Evolutionary conservation across 768 basidiomycete species (phyloP), one percentile per base, ranked within the genome.

Genomic region (Myochromella boudieri): DNA sequence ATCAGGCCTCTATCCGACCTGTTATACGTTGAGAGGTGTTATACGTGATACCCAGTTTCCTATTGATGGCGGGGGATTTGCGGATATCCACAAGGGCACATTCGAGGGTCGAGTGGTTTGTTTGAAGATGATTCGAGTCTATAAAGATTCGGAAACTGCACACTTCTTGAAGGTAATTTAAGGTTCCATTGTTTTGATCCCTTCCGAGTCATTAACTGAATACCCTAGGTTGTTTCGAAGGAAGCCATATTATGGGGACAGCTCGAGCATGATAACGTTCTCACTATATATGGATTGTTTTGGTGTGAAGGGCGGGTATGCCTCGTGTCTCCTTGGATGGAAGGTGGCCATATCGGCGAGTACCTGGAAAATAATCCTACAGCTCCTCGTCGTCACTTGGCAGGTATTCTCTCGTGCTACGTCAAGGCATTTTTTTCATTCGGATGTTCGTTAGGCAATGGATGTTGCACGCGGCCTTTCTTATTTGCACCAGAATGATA

Each of bases 311-410:
- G 39, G 12, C 49, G 61, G 40, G 24, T 63, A 17, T 56, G 59
- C 25, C 56, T 75, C 12, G 62, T 74, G 29, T 72, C 72, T 3
- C 72, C 36, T 25, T 55, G 50, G 54, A 48, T 48, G 4, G 37
- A 43, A 17, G 52, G 52, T 28, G 54, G 51, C 61, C 60, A 65
- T 18, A 43, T 73, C 5, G 51, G 33, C 21, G 34, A 55, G 2
- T 72, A 65, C 53, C 60, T 74, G 24, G 36, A 53, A 34, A 3
- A 2, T 11, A 54, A 64, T 18, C 57, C 63, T 9, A 11, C 36
- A 2, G 57, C 50, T 31, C 52, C 58, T 46, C 59, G 66, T 38
- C 45, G 60, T 22, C 51, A 49, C 20, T 50, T 74, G 54, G 72
- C 72, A 48, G 60, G 63, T 28, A n/a, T n/a, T n/a, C n/a, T n/a